phyloP scores from a whole-genome alignment of 352 stramenopile species.

The Peronospora farinosa region DNA sequence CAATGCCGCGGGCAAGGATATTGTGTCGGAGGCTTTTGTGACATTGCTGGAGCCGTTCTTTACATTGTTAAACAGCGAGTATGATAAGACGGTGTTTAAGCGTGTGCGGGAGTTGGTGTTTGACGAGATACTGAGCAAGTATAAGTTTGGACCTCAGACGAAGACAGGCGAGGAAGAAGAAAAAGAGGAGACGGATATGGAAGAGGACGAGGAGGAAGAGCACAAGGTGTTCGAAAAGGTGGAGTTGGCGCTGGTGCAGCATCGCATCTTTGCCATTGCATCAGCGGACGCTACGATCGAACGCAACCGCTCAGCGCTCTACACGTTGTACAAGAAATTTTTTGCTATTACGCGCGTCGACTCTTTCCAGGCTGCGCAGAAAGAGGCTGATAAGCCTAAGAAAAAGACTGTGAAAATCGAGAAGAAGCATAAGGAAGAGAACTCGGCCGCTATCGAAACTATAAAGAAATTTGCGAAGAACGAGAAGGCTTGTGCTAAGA shows the following conservation, averaged over 20 bases:
- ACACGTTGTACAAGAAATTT: constrained; percentile 75
- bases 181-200: constrained; percentile 36
- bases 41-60: constrained; percentile 78
- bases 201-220: constrained; percentile 46
- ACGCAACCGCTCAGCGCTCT: constrained; percentile 70
- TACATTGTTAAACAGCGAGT: constrained; percentile 65
- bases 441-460: constrained; percentile 11
- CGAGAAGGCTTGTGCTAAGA: constrained; percentile 12
- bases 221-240: constrained; percentile 61
- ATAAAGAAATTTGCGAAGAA: constrained; percentile 8
- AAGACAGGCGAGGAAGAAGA: constrained; percentile 39
- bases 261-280: constrained; percentile 73
- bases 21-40: constrained; percentile 60
- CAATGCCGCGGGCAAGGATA: constrained; percentile 39
- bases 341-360: constrained; percentile 64
- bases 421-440: constrained; percentile 42
- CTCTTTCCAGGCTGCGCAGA: constrained; percentile 54
- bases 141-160: constrained; percentile 55
- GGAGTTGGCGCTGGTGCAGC: constrained; percentile 58
- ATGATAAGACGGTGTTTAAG: constrained; percentile 79
- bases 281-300: constrained; percentile 70
- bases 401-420: constrained; percentile 22
- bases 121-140: constrained; percentile 53
- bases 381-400: constrained; percentile 31
- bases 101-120: constrained; percentile 74